A percentile compares a stretch with the other conserved stretches of the same genome.
Evolutionary conservation across 495 filamentous ascomycete species (phyloP).

Genomic region (Beverwykella pulmonaria): DNA sequence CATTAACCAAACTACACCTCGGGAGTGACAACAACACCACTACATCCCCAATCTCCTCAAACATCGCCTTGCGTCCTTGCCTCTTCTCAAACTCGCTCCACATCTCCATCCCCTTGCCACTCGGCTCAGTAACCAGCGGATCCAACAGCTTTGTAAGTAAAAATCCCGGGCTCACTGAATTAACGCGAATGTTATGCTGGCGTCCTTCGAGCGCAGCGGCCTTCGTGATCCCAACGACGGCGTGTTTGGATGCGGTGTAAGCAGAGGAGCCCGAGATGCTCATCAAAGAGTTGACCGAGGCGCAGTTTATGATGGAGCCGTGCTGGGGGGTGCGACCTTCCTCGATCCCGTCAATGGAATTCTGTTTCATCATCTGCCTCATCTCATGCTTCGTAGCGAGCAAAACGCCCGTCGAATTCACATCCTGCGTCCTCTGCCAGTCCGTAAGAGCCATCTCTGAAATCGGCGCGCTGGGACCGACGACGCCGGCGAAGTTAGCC

Average conservation of each 20-base stretch:
- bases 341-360: slow-evolving; percentile 35
- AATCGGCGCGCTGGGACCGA: slow-evolving; percentile 25
- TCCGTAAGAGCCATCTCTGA: slow-evolving; percentile 39
- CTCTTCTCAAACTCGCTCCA: slow-evolving; percentile 42
- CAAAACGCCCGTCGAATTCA: slow-evolving; percentile 45
- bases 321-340: slow-evolving; percentile 33
- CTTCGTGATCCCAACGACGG: slow-evolving; percentile 53
- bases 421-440: slow-evolving; percentile 41
- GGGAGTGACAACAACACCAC: slow-evolving; percentile 51
- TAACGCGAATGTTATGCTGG: slow-evolving; percentile 50
- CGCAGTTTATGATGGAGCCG: slow-evolving; percentile 49
- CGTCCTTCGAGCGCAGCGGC: slow-evolving; percentile 43
- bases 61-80: slow-evolving; percentile 45
- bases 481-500: slow-evolving; percentile 38
- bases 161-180: slow-evolving; percentile 52
- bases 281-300: slow-evolving; percentile 49
- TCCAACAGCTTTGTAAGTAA: slow-evolving; percentile 49
- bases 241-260: slow-evolving; percentile 50
- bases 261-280: slow-evolving; percentile 49
- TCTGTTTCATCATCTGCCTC: slow-evolving; percentile 47
- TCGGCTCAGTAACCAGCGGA: slow-evolving; percentile 30
- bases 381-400: slow-evolving; percentile 44
- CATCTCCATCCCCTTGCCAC: neutral
- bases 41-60: slow-evolving; percentile 52
- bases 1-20: slow-evolving; percentile 45